Percentiles rank a stretch among this genome's conserved stretches.
Evolutionary conservation across 164 flowering plant genomes (phyloP).

Genomic region (Cinnamomum micranthum): DNA sequence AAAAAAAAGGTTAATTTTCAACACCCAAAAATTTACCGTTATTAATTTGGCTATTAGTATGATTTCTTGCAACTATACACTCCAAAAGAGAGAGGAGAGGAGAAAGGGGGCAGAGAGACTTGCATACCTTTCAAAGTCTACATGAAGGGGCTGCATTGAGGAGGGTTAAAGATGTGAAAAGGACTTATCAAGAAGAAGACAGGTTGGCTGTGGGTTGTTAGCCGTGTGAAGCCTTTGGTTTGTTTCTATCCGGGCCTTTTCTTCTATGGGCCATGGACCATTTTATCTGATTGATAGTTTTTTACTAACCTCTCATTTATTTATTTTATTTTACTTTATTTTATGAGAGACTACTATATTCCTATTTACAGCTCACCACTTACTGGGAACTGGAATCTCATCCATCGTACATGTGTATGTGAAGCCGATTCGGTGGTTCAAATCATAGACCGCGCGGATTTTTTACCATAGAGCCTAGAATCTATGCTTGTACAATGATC

Average conservation of each 20-base stretch:
- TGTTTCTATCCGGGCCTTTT: not conserved
- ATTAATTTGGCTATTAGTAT: not conserved
- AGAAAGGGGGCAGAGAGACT: conserved; percentile 21
- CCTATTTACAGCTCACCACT: not conserved
- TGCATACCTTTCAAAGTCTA: conserved; percentile 49
- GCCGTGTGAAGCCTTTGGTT: not conserved
- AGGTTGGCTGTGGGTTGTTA: conserved; percentile 39
- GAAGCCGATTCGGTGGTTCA: not conserved
- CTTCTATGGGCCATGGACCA: not conserved
- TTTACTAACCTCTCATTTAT: not conserved
- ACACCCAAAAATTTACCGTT: conserved; percentile 1
- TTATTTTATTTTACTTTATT: not conserved
- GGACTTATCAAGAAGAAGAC: conserved; percentile 49
- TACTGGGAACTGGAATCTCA: not conserved
- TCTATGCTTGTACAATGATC: not conserved
- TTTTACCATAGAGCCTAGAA: not conserved
- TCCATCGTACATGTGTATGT: not conserved
- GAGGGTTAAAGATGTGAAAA: conserved; percentile 49
- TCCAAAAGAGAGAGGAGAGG: not conserved
- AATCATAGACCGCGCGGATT: not conserved
- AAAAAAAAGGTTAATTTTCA: conserved; percentile 19
- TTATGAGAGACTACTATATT: too few species aligned
- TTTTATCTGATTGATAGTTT: too few species aligned
- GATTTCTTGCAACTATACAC: not conserved
- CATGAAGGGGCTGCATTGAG: conserved; percentile 24